Conservation (phyloP, 352 stramenopile genomes). For the Phytopythium cucurbitacearum region DNA sequence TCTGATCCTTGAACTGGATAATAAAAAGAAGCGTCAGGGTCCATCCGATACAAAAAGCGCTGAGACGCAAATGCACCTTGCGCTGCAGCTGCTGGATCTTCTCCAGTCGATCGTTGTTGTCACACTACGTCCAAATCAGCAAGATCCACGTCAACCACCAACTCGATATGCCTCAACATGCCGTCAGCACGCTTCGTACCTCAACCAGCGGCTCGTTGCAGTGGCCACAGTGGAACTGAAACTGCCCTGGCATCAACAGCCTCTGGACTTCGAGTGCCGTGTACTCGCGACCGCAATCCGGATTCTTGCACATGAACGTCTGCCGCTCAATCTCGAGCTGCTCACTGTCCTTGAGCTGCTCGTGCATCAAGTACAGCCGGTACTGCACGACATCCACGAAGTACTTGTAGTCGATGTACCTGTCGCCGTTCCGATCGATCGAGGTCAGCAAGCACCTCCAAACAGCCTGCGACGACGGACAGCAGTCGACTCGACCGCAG, state of each 20-base stretch:
- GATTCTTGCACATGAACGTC: constrained; percentile 84
- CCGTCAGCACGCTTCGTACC: constrained; percentile 6
- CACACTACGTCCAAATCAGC: constrained; percentile 31
- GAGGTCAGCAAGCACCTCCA: neutral
- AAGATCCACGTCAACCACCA: neutral
- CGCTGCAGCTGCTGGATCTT: constrained; percentile 73
- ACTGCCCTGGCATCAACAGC: constrained; percentile 79
- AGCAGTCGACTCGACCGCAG: neutral
- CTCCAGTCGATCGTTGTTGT: constrained; percentile 81
- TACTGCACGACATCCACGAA: constrained; percentile 89
- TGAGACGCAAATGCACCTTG: constrained; percentile 33
- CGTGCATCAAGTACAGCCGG: constrained; percentile 84
- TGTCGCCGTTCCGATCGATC: constrained; percentile 8
- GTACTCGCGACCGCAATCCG: constrained; percentile 84
- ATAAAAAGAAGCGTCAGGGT: neutral
- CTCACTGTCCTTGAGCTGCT: constrained; percentile 83
- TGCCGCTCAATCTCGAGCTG: constrained; percentile 85
- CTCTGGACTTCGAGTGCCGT: constrained; percentile 81
- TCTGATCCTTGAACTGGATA: constrained; percentile 81
- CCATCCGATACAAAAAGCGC: neutral
- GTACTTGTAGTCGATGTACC: constrained; percentile 91
- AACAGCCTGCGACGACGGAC: neutral
- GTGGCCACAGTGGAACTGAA: constrained; percentile 81
- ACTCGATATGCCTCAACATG: neutral
- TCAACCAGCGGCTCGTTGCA: constrained; percentile 84